phyloP scores from a whole-genome alignment of 768 basidiomycete genomes.

The Pleurotus salmoneostramineus region DNA sequence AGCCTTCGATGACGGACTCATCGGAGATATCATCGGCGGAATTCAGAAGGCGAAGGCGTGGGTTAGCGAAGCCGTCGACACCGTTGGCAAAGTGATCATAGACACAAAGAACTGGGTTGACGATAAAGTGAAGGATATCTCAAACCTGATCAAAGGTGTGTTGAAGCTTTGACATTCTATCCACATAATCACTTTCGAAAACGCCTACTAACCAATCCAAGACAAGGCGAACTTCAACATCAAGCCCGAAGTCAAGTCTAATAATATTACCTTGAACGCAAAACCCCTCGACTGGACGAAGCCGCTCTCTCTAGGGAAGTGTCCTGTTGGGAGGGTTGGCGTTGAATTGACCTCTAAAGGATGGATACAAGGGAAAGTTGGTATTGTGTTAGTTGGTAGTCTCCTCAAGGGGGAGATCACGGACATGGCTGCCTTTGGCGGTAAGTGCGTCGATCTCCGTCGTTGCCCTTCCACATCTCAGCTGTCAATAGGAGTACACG shows the following conservation, averaged over 20 bases:
- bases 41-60: too few relatives aligned
- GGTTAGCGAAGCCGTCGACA: not conserved
- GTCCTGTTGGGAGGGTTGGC: constrained; percentile 10
- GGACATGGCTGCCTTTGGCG: constrained; percentile 20
- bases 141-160: not conserved
- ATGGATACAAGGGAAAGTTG: constrained; percentile 9
- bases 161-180: too few relatives aligned
- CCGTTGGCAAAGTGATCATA: not conserved
- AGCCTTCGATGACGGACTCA: constrained; percentile 9
- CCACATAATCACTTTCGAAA: not conserved
- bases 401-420: constrained; percentile 23
- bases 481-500: constrained; percentile 15
- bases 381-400: constrained; percentile 16
- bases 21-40: not conserved
- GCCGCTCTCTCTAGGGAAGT: constrained; percentile 13
- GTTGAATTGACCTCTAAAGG: constrained; percentile 6
- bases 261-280: constrained; percentile 13
- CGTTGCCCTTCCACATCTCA: not conserved
- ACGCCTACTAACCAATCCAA: not conserved
- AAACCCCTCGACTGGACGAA: constrained; percentile 13
- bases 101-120: not conserved
- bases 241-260: constrained; percentile 9
- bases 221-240: constrained; percentile 4
- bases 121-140: not conserved
- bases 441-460: not conserved